Evolutionary conservation across 768 basidiomycete species (phyloP), one percentile per base, ranked within the genome.

Genomic region (Pleurotus platypus): DNA sequence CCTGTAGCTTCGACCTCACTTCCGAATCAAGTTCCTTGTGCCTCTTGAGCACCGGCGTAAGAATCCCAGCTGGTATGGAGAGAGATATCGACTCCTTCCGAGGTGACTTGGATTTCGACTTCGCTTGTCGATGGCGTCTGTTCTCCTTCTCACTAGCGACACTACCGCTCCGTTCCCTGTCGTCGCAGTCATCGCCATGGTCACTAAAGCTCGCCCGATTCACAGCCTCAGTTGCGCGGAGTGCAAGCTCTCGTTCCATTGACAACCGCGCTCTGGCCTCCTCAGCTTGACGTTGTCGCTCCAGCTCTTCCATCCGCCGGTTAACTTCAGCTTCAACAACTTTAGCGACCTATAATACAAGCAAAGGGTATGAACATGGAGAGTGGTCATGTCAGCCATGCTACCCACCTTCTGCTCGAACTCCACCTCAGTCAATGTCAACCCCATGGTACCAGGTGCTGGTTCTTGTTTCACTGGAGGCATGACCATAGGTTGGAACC

Each of bases 311-410:
- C 49, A 92, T 69, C 26, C 88, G 79, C 59, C 86, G 76, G 13
- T 84, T 81, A 54, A 89, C 89, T 67, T 92, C 88, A 5, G 75
- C 79, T 73, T 91, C 87, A 27, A 92, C 90, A 6, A 84, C 86
- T 61, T 75, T 82, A 47, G 86, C 82, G 56, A 92, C 90, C 89
- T 89, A 40, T 39, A 35, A 59, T 11, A 30, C 37, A 11, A 5
- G 20, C 48, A 13, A 61, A 55, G 61, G n/a, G 30, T 38, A 57
- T 13, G 20, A 55, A 35, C 15, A 35, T 30, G 42, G 13, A 16
- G 38, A 56, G 42, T 27, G 27, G 51, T 35, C 35, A 27, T 22
- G 18, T 35, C 30, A 40, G 24, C 30, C 30, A 46, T 55, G 47
- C 56, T 49, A 69, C 78, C n/a, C 62, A 87, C 90, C 72, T 85